Conservation (phyloP, 2,329 filamentous ascomycete genomes). For the Davidsoniella virescens region DNA sequence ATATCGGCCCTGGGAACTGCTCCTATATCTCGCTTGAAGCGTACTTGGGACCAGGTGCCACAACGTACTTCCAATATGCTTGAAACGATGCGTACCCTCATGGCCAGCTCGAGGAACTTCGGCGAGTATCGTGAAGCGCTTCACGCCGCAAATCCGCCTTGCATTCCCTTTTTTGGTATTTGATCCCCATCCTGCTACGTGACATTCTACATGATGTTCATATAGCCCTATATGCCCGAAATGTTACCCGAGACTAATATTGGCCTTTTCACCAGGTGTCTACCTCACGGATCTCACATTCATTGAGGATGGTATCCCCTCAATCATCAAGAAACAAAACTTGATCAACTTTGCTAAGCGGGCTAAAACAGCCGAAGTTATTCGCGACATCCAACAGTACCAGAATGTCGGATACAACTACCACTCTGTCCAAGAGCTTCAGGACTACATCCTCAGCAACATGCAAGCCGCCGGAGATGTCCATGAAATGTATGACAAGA, state of each 20-base stretch:
- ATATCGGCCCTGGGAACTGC: slow-evolving; percentile 91
- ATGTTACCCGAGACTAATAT: not conserved
- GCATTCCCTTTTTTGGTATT: slow-evolving; percentile 93
- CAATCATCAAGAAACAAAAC: slow-evolving; percentile 88
- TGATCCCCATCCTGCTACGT: slow-evolving; percentile 5
- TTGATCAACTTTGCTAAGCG: slow-evolving; percentile 98
- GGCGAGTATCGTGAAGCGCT: slow-evolving; percentile 87
- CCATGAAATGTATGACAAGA: slow-evolving; percentile 99
- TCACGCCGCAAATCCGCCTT: slow-evolving; percentile 85
- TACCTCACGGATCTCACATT: slow-evolving; percentile 96
- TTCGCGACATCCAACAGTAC: slow-evolving; percentile 96
- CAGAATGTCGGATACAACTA: slow-evolving; percentile 94
- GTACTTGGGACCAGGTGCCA: slow-evolving; percentile 90
- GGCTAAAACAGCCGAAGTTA: slow-evolving; percentile 94
- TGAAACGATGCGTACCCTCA: slow-evolving; percentile 83
- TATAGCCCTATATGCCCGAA: not conserved
- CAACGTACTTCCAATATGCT: slow-evolving; percentile 64
- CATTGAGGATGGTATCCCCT: slow-evolving; percentile 95
- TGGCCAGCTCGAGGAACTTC: slow-evolving; percentile 98
- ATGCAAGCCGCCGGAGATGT: slow-evolving; percentile 93
- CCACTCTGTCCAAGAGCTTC: slow-evolving; percentile 75
- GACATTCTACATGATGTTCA: not conserved
- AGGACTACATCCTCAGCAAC: slow-evolving; percentile 92
- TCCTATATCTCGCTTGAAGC: slow-evolving; percentile 79
- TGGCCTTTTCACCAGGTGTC: slow-evolving; percentile 44